Evolutionary conservation across 192 early-diverging fungal genomes (phyloP), one percentile per base, ranked within the genome.

Genomic region (Irineochytrium annulatum): DNA sequence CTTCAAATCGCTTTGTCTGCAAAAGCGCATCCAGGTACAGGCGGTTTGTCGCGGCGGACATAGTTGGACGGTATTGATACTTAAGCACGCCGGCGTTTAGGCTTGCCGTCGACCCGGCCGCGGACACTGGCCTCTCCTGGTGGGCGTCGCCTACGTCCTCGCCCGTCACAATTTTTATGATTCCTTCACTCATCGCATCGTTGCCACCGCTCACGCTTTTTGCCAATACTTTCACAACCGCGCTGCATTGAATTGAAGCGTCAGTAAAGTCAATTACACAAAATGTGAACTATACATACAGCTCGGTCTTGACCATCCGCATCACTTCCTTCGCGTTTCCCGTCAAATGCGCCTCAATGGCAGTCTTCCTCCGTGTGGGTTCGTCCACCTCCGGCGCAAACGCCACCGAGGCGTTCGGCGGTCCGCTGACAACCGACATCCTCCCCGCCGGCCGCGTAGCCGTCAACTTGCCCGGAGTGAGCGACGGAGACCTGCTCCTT

Each of bases 21-120:
- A 81, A 43, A 17, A 81, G 55, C 0, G 71, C 55, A 46, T 81
- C 72, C 5, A 78, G 44, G 57, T 74, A 78, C 22, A 78, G 19
- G 41, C 65, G 33, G 28, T 76, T 78, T 19, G 71, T 52, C n/a
- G 60, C 64, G 2, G 61, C 65, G 0, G 75, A 78, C 14, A 81
- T 73, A 1, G 79, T 78, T 28, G 33, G 35, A n/a, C 33, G n/a
- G 27, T 65, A 58, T 17, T 31, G 30, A 16, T 27, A 48, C 28
- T 57, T 58, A 34, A 46, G 46, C 34, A 43, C 63, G 13, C 16
- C n/a, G 0, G 32, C 39, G 13, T 43, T n/a, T n/a, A 4, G 11
- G 11, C 39, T n/a, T 14, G 11, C n/a, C 39, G 39, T n/a, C 11
- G 11, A n/a, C 39, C 11, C 11, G 11, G n/a, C 39, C 11, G 39